These are phyloP conservation scores for Myrica gale DNA, from an alignment of 306 rosid species.

Conservation along the genomic window DNA sequence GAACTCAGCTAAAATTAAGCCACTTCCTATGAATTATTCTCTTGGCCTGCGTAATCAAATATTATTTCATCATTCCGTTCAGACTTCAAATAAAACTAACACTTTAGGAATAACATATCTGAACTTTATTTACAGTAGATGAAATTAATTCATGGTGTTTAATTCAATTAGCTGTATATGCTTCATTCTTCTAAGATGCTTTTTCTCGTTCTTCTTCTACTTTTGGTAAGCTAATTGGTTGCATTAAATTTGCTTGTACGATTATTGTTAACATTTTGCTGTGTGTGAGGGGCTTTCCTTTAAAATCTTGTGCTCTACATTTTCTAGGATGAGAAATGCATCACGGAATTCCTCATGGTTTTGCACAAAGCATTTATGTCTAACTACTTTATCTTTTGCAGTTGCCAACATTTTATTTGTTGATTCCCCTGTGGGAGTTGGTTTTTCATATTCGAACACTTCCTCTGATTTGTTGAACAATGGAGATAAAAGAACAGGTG, in stretches of 20 bases:
- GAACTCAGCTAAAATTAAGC: not conserved
- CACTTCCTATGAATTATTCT: not conserved
- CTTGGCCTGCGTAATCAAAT: not conserved
- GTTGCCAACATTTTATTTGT: constrained; percentile 83
- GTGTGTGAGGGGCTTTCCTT: not conserved
- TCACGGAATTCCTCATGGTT: not conserved
- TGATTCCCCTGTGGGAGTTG: constrained; percentile 93
- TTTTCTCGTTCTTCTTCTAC: not conserved
- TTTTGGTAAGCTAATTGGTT: not conserved
- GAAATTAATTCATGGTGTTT: not conserved
- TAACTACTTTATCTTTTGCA: constrained; percentile 36
- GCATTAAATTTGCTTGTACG: not conserved
- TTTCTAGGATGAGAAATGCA: not conserved
- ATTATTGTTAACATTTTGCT: not conserved
- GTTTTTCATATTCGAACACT: constrained; percentile 85
- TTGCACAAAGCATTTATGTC: not conserved
- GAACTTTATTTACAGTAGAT: not conserved
- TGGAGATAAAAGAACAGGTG: constrained; percentile 85
- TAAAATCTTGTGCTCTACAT: not conserved
- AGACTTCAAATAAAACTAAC: not conserved
- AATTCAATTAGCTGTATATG: not conserved
- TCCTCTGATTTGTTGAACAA: constrained; percentile 56
- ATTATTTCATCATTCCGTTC: not conserved
- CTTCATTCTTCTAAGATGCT: not conserved
- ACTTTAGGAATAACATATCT: not conserved